Conservation (phyloP, 768 basidiomycete genomes). For the Candolleomyces eurysporus region DNA sequence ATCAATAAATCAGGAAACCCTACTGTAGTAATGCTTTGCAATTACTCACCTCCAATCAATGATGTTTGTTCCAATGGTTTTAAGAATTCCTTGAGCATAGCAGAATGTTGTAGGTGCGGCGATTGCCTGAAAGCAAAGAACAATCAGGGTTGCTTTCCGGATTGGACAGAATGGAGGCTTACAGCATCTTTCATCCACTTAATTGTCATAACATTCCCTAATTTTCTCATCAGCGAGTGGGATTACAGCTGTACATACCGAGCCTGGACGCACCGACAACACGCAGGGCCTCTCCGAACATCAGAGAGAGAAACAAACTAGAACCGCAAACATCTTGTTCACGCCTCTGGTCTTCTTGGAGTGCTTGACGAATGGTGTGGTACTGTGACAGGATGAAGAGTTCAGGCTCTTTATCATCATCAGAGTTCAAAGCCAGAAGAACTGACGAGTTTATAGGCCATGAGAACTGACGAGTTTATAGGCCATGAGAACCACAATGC, state of each 20-base stretch:
- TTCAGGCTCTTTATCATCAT: not conserved
- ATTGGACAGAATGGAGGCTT: not conserved
- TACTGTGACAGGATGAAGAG: not conserved
- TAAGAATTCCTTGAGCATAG: not conserved
- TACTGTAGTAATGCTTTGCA: not conserved
- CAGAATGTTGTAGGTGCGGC: not conserved
- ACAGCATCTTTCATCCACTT: not conserved
- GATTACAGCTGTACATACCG: too few species aligned
- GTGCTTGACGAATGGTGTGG: not conserved
- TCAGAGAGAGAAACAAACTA: constrained; percentile 4
- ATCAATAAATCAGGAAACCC: not conserved
- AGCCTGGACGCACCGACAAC: not conserved
- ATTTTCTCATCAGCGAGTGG: not conserved
- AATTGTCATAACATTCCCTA: constrained; percentile 2
- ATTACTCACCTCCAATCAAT: constrained; percentile 2
- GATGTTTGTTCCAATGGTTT: not conserved
- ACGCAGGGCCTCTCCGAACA: constrained; percentile 4
- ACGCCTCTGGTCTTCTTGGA: not conserved
- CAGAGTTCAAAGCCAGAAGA: not conserved
- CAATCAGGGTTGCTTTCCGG: not conserved
- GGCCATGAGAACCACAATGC: not conserved
- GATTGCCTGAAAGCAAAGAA: not conserved
- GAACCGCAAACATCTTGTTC: constrained; percentile 1
- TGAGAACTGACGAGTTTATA: constrained; percentile 1
- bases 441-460: constrained; percentile 3